phyloP scores from a whole-genome alignment of 192 early-diverging fungal genomes.

The Gaertneriomyces semiglobifer region DNA sequence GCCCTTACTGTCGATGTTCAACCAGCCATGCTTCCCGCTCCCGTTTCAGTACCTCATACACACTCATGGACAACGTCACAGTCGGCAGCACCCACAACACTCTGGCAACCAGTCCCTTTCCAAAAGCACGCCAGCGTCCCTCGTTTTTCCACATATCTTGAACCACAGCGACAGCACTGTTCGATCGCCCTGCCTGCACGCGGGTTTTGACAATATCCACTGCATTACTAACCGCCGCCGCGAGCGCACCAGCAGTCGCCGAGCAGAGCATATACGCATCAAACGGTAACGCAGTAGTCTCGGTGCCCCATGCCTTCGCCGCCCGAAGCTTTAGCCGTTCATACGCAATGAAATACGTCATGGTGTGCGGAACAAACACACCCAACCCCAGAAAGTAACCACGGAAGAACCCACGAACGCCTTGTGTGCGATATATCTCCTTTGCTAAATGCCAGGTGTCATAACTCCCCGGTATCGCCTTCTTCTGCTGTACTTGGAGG shows the following conservation, averaged over 20 bases:
- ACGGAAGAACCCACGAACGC: slow-evolving; percentile 63
- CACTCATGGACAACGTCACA: slow-evolving; percentile 67
- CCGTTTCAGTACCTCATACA: slow-evolving; percentile 66
- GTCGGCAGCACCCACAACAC: slow-evolving; percentile 67
- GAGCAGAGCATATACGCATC: slow-evolving; percentile 58
- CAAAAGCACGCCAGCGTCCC: slow-evolving; percentile 62
- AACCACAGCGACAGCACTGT: slow-evolving; percentile 15
- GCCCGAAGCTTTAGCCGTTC: slow-evolving; percentile 53
- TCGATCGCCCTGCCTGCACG: slow-evolving; percentile 54
- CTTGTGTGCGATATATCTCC: slow-evolving; percentile 54
- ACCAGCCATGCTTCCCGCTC: too few species aligned
- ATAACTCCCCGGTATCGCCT: neutral
- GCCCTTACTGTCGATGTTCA: too few species aligned
- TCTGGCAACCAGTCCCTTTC: slow-evolving; percentile 63
- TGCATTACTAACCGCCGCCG: slow-evolving; percentile 60
- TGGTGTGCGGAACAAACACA: slow-evolving; percentile 75
- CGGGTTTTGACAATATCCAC: slow-evolving; percentile 82
- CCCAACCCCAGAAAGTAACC: slow-evolving; percentile 70
- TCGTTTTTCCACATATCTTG: slow-evolving; percentile 39
- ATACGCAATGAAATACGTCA: slow-evolving; percentile 64
- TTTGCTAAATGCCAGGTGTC: slow-evolving; percentile 35
- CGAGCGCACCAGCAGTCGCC: slow-evolving; percentile 53
- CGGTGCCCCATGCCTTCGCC: neutral
- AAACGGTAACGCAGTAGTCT: slow-evolving; percentile 41
- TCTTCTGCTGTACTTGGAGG: slow-evolving; percentile 52